Percentiles rank a stretch among this genome's conserved stretches.
These are phyloP conservation scores for Cryptosporidium andersoni DNA, from an alignment of 169 alveolate genomes.

Conservation along the genomic window DNA sequence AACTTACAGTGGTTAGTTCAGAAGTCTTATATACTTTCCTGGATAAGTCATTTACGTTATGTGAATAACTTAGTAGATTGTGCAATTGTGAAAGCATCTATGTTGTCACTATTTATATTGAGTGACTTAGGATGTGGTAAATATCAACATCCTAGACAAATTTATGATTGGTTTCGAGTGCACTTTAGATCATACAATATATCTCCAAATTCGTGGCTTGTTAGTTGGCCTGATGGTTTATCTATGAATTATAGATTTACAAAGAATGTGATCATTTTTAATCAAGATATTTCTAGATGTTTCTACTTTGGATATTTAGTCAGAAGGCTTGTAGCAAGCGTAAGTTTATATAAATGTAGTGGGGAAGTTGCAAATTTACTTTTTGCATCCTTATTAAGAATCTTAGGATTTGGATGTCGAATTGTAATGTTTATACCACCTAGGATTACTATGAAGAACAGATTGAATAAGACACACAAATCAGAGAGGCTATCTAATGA, in stretches of 20 bases:
- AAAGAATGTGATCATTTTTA: not conserved
- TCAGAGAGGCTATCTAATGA: no score
- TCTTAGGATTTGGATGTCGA: slow-evolving; percentile 31
- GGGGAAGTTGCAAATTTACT: slow-evolving; percentile 45
- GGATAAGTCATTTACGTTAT: slow-evolving; percentile 36
- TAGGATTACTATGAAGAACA: slow-evolving; percentile 9
- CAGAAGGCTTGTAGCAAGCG: slow-evolving; percentile 3
- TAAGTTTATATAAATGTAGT: slow-evolving; percentile 36
- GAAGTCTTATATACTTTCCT: slow-evolving; percentile 9
- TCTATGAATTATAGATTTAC: not conserved
- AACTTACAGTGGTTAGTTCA: no score
- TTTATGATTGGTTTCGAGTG: slow-evolving; percentile 57
- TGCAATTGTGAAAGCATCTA: slow-evolving; percentile 15
- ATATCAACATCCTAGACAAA: not conserved
- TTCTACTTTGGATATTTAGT: slow-evolving; percentile 29
- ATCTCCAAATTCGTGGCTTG: slow-evolving; percentile 43
- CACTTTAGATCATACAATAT: slow-evolving; percentile 45
- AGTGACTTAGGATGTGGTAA: not conserved
- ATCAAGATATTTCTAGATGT: not conserved
- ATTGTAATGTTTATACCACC: slow-evolving; percentile 52
- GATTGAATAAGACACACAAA: not conserved
- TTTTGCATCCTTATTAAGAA: slow-evolving; percentile 40
- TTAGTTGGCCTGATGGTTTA: no score
- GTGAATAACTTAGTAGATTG: slow-evolving; percentile 39
- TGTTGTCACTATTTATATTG: slow-evolving; percentile 28